Base-by-base conservation (phyloP, 495 filamentous ascomycete genomes). In the Aspergillus asperescens region DNA sequence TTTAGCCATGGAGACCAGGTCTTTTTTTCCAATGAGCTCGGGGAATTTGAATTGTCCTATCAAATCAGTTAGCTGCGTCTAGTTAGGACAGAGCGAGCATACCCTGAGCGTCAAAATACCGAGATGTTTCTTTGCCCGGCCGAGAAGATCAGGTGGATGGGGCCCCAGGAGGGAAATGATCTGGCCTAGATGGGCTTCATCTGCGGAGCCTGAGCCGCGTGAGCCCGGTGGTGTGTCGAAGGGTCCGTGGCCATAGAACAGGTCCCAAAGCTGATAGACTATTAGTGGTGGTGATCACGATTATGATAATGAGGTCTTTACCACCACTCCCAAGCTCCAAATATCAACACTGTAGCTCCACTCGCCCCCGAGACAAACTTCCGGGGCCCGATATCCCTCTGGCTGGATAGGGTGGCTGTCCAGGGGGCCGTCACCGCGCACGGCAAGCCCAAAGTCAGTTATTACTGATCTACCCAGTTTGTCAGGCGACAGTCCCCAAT, bases 311-410 rank as follows among this genome's bases (percentile, higher is more conserved):
- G 38, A 46, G 46, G 31, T 27, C 47, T 34, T 40, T 56, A 56
- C 54, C 54, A 56, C 16, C 31, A 56, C 54, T 34, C 54, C 54
- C 48, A 56, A 41, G 23, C 46, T 58, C 56, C 56, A 75, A 41
- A 74, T 72, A 43, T 75, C 71, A 48, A 55, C 71, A 43, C 62
- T 68, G 32, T 65, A 70, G 40, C 54, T 59, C 70, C 70, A 74
- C 15, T 58, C 58, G 13, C 40, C 55, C n/a, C 61, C 59, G 35
- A 73, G 64, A 42, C 67, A 60, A 13, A 72, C 68, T 48, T 74
- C 71, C 24, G 71, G 71, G 29, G 68, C 66, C 24, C 58, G 68
- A 56, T 60, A 74, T 32, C 53, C 39, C 13, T 68, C 51, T 41
- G 67, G 61, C 51, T 72, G 65, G 39, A 74, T 72, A 35, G 61